Percentiles rank a stretch among this genome's conserved stretches.
These are phyloP conservation scores for Volvox africanus DNA, from an alignment of 139 green algal species.

Conservation along the genomic window DNA sequence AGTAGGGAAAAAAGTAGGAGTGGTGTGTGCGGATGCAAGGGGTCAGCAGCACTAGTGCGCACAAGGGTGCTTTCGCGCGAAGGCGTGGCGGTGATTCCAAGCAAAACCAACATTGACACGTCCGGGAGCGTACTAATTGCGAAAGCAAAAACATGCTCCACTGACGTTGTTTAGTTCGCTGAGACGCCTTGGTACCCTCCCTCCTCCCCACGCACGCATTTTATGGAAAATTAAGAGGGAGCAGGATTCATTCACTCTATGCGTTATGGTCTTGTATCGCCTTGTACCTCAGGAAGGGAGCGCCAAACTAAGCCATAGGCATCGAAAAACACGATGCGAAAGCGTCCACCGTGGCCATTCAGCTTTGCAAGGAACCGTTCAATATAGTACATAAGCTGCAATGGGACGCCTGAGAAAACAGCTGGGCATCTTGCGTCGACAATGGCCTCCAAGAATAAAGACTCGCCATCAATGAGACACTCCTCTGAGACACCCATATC, in stretches of 20 bases:
- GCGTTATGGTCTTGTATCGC: too few species aligned
- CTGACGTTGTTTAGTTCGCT: background rate
- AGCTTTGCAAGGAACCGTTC: constrained; percentile 25
- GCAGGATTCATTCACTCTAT: background rate
- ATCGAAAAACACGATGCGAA: constrained; percentile 20
- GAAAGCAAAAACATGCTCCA: background rate
- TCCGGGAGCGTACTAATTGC: background rate
- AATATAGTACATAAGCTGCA: background rate
- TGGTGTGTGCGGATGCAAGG: background rate
- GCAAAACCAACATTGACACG: background rate
- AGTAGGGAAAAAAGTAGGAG: background rate
- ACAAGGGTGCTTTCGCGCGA: too few species aligned
- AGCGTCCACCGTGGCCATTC: constrained; percentile 14
- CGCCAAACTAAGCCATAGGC: background rate
- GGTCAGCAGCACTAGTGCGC: background rate
- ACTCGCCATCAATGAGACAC: constrained; percentile 43
- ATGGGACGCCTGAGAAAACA: background rate
- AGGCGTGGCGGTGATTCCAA: too few species aligned
- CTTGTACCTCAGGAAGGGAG: background rate
- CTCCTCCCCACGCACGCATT: background rate
- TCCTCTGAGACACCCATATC: constrained; percentile 42
- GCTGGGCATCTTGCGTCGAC: background rate
- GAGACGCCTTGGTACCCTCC: background rate
- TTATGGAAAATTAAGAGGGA: background rate
- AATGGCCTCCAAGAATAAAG: constrained; percentile 18